Evolutionary conservation across 768 basidiomycete genomes (phyloP).

Genomic region (Tricholoma terreum): DNA sequence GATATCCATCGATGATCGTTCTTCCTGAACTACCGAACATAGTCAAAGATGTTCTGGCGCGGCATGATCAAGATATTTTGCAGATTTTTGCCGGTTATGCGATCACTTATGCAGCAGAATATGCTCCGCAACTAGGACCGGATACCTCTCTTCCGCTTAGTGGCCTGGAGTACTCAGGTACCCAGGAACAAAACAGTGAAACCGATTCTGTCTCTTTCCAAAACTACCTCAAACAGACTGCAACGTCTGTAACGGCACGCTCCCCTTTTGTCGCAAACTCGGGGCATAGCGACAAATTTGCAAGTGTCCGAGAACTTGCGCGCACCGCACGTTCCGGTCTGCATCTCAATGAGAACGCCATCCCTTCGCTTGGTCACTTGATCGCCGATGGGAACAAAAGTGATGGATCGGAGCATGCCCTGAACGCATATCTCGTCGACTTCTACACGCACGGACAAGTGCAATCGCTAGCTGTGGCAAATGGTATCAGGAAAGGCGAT

Average conservation of each 20-base stretch:
- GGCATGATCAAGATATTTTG: constrained; percentile 49
- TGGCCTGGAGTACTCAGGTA: constrained; percentile 18
- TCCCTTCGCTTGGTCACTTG: constrained; percentile 50
- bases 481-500: constrained; percentile 59
- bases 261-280: constrained; percentile 69
- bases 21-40: constrained; percentile 45
- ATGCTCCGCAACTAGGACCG: constrained; percentile 33
- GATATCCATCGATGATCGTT: constrained; percentile 54
- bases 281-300: constrained; percentile 57
- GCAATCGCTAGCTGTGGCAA: constrained; percentile 44
- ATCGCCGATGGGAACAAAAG: constrained; percentile 6
- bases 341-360: constrained; percentile 54
- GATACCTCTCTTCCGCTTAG: constrained; percentile 53
- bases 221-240: constrained; percentile 34
- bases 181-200: not conserved
- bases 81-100: constrained; percentile 57
- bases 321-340: constrained; percentile 51
- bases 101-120: constrained; percentile 41
- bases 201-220: constrained; percentile 24
- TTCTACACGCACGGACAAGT: constrained; percentile 67
- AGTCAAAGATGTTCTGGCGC: constrained; percentile 38
- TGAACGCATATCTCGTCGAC: constrained; percentile 68
- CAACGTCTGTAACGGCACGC: constrained; percentile 40
- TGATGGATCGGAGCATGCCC: constrained; percentile 17
- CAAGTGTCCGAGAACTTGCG: constrained; percentile 48